Conservation (phyloP, 805 yeast species). For the Brettanomyces sp. region DNA sequence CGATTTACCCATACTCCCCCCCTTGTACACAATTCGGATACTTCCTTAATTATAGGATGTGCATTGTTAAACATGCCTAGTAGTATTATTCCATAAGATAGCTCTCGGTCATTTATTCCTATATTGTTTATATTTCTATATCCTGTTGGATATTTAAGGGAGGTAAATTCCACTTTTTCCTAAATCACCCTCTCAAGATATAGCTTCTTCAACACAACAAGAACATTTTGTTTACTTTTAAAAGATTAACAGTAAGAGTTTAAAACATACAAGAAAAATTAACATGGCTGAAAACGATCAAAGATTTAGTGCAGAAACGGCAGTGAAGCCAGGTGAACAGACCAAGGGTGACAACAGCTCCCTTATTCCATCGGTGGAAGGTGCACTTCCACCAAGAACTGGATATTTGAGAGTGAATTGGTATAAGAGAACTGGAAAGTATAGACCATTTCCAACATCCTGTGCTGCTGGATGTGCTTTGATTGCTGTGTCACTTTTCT, state of each 20-base stretch:
- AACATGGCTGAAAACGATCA: conserved; percentile 13
- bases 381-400: conserved; percentile 29
- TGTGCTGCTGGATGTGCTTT: conserved; percentile 41
- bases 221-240: background rate
- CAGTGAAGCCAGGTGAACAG: conserved; percentile 11
- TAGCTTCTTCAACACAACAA: too few species aligned
- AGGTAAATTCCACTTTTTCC: background rate
- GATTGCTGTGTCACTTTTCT: conserved; percentile 37
- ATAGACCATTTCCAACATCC: conserved; percentile 39
- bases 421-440: conserved; percentile 31
- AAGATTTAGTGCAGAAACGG: conserved; percentile 17
- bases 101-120: too few species aligned
- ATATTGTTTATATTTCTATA: too few species aligned
- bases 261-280: background rate
- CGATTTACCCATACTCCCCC: too few species aligned
- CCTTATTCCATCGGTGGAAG: conserved; percentile 4
- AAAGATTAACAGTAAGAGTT: background rate
- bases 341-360: conserved; percentile 8
- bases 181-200: too few species aligned
- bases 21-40: too few species aligned
- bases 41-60: too few species aligned
- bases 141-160: background rate
- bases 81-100: too few species aligned
- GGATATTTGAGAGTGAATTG: conserved; percentile 32
- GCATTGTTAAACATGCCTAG: too few species aligned